Conservation (phyloP, 1,284 basidiomycete genomes). For the Butyriboletus appendiculatus region DNA sequence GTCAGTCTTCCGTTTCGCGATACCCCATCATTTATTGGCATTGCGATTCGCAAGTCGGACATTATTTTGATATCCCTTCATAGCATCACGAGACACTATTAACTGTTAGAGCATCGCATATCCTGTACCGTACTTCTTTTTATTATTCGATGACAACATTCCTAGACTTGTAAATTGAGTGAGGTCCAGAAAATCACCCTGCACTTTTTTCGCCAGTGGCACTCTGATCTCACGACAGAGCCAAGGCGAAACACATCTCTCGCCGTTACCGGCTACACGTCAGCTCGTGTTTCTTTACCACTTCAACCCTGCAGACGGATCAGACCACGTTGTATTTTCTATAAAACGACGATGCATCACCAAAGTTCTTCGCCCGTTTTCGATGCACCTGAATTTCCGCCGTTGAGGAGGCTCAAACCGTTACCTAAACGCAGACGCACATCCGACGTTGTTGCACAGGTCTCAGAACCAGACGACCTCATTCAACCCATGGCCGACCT, state of each 20-base stretch:
- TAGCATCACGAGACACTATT: slow-evolving; percentile 60
- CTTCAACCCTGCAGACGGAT: slow-evolving; percentile 5
- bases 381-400: slow-evolving; percentile 61
- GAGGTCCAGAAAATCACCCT: slow-evolving; percentile 3
- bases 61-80: slow-evolving; percentile 46
- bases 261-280: slow-evolving; percentile 23
- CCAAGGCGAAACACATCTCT: background rate
- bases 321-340: slow-evolving; percentile 5
- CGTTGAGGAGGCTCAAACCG: slow-evolving; percentile 66
- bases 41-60: slow-evolving; percentile 55
- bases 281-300: slow-evolving; percentile 23
- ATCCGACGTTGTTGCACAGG: slow-evolving; percentile 25
- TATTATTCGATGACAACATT: slow-evolving; percentile 25
- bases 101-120: slow-evolving; percentile 65
- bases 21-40: slow-evolving; percentile 49
- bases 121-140: slow-evolving; percentile 50
- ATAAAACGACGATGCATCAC: slow-evolving; percentile 34
- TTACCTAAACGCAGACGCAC: slow-evolving; percentile 70
- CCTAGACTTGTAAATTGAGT: slow-evolving; percentile 13
- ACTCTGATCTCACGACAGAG: slow-evolving; percentile 23
- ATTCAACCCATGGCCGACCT: slow-evolving; percentile 35
- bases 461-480: slow-evolving; percentile 24
- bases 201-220: slow-evolving; percentile 10
- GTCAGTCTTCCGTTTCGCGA: slow-evolving; percentile 56
- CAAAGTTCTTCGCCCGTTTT: slow-evolving; percentile 55